Evolutionary conservation across 768 basidiomycete species (phyloP).

Genomic region (Gymnopilus dilepis): DNA sequence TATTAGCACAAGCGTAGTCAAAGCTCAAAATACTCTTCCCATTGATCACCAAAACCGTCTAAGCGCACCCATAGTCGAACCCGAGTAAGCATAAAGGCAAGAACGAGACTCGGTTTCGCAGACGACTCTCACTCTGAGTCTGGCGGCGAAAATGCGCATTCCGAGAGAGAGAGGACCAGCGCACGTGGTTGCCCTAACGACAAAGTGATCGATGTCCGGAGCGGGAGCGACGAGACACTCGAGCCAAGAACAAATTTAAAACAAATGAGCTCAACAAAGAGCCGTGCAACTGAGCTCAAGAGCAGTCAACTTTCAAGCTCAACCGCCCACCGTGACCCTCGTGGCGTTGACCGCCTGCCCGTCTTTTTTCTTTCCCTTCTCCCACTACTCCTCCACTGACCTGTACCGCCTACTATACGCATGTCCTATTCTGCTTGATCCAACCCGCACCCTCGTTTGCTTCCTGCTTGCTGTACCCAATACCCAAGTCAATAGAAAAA

Average conservation of each 20-base stretch:
- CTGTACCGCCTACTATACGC: constrained; percentile 1
- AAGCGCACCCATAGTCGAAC: no score
- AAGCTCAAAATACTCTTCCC: no score
- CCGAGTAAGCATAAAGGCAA: no score
- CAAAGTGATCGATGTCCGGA: not conserved
- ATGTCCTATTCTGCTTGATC: constrained; percentile 1
- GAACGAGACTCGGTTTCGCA: no score
- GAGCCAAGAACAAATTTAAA: no score
- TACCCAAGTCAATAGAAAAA: not conserved
- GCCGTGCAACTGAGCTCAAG: no score
- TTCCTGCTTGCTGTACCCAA: no score
- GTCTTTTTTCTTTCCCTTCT: not conserved
- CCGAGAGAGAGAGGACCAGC: not conserved
- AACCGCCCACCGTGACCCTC: not conserved
- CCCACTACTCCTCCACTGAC: not conserved
- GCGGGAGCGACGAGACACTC: not conserved
- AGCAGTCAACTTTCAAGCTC: no score
- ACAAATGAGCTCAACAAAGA: no score
- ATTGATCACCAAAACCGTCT: no score
- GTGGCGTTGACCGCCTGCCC: constrained; percentile 18
- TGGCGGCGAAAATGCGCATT: not conserved
- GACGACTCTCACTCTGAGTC: no score
- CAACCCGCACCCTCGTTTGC: constrained; percentile 5
- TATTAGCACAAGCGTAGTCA: no score
- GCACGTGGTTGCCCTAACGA: constrained; percentile 7